Percentiles rank a stretch among this genome's conserved stretches.
Evolutionary conservation across 768 basidiomycete genomes (phyloP).

Genomic region (Mrakia frigida): DNA sequence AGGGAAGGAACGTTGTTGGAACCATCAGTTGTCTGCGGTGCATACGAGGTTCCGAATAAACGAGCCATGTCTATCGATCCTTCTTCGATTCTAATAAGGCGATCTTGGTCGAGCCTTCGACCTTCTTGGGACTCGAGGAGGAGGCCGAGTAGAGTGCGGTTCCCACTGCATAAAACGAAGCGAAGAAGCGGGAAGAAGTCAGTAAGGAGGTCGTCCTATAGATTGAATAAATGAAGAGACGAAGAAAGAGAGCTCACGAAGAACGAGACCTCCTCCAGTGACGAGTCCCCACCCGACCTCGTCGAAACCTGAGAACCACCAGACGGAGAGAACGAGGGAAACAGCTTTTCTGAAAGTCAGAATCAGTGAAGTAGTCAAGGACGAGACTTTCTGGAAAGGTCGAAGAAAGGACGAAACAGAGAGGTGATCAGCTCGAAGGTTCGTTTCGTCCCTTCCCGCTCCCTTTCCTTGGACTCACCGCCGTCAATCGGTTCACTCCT

Average conservation of each 20-base stretch:
- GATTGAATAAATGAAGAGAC: neutral
- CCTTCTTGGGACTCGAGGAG: neutral
- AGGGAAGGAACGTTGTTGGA: neutral
- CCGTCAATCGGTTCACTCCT: constrained; percentile 73
- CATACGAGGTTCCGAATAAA: neutral
- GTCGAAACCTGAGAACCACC: constrained; percentile 64
- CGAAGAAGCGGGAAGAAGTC: neutral
- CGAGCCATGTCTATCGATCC: neutral
- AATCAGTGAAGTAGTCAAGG: constrained; percentile 74
- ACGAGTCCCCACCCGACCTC: constrained; percentile 64
- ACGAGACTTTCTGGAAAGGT: constrained; percentile 49
- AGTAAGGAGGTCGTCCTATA: neutral
- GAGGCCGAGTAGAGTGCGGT: constrained; percentile 10
- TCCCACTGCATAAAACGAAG: constrained; percentile 12
- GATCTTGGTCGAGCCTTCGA: neutral
- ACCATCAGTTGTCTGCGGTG: too few species aligned
- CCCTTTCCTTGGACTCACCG: constrained; percentile 51
- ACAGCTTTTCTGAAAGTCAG: constrained; percentile 75
- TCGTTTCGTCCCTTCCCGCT: neutral
- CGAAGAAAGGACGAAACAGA: neutral
- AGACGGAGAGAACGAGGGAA: constrained; percentile 72
- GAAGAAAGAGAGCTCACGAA: constrained; percentile 43
- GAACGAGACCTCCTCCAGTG: constrained; percentile 67
- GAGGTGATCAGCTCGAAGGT: neutral
- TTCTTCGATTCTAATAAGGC: neutral